Conservation (phyloP, 257 asterid genomes). For the Ilex asprella region DNA sequence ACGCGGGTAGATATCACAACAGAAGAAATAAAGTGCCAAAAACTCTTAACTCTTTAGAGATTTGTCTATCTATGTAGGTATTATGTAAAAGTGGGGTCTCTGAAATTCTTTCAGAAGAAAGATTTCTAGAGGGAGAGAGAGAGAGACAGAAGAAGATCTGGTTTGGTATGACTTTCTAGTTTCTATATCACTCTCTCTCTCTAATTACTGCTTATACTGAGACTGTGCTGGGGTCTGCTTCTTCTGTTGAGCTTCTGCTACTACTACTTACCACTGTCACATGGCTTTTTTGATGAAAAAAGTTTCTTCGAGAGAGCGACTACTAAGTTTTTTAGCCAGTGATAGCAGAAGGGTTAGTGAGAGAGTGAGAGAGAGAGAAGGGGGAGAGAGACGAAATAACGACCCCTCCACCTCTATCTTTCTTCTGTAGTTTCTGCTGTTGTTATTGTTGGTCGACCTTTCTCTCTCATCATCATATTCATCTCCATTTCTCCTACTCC, state of each 20-base stretch:
- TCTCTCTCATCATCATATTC: slow-evolving; percentile 3
- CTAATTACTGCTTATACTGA: too few relatives aligned
- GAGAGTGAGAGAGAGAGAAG: slow-evolving; percentile 13
- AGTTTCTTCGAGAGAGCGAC: slow-evolving; percentile 21
- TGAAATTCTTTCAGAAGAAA: slow-evolving; percentile 26
- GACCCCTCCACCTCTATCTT: background rate
- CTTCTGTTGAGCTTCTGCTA: slow-evolving; percentile 16
- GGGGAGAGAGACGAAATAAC: slow-evolving; percentile 13
- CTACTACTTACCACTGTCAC: slow-evolving; percentile 23
- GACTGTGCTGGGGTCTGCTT: slow-evolving; percentile 11
- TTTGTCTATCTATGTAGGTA: background rate
- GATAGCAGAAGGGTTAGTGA: slow-evolving; percentile 11
- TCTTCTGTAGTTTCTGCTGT: slow-evolving; percentile 1
- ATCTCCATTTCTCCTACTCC: slow-evolving; percentile 4
- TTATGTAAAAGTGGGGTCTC: slow-evolving; percentile 39
- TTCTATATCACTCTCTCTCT: background rate
- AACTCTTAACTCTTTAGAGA: slow-evolving; percentile 6
- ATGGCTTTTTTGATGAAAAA: slow-evolving; percentile 28
- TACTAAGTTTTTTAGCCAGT: slow-evolving; percentile 25
- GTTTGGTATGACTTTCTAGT: slow-evolving; percentile 7
- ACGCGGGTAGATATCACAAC: slow-evolving; percentile 11
- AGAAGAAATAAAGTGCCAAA: slow-evolving; percentile 13
- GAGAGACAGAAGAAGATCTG: background rate
- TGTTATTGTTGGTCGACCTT: slow-evolving; percentile 6
- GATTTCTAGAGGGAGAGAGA: background rate